Evolutionary conservation across 306 rosid genomes (phyloP).

Genomic region (Trifolium dubium): DNA sequence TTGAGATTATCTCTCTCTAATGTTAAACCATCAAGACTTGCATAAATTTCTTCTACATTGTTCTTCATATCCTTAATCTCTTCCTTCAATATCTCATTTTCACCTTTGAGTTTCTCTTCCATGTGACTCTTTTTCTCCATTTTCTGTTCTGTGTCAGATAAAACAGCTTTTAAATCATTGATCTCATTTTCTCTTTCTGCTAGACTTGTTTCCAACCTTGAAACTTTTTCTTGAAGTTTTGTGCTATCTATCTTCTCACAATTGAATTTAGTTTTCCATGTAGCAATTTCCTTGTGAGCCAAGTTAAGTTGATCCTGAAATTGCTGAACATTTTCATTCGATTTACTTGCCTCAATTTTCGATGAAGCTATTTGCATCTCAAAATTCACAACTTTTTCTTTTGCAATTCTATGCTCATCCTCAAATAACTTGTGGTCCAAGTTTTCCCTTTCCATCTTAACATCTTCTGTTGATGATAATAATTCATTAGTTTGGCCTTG

Average conservation of each 20-base stretch:
- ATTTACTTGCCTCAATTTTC: conserved; percentile 53
- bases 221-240: conserved; percentile 62
- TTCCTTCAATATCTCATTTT: conserved; percentile 52
- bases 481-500: background rate
- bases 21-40: conserved; percentile 45
- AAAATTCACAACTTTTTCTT: conserved; percentile 41
- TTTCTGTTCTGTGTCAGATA: conserved; percentile 76
- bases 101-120: conserved; percentile 56
- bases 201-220: conserved; percentile 59
- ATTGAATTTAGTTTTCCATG: conserved; percentile 64
- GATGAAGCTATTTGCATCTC: conserved; percentile 56
- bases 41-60: conserved; percentile 44
- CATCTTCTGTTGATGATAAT: background rate
- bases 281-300: conserved; percentile 57
- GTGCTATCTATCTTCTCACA: conserved; percentile 69
- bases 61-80: conserved; percentile 47
- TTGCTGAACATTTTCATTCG: conserved; percentile 51
- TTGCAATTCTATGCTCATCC: background rate
- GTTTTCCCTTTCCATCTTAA: background rate
- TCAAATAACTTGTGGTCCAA: background rate
- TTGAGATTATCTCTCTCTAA: conserved; percentile 56
- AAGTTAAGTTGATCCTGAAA: conserved; percentile 64
- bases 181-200: conserved; percentile 66
- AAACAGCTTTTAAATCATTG: conserved; percentile 63
- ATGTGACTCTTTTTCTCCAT: conserved; percentile 45